phyloP scores from a whole-genome alignment of 2,329 filamentous ascomycete genomes.

The Neonectria ditissima region DNA sequence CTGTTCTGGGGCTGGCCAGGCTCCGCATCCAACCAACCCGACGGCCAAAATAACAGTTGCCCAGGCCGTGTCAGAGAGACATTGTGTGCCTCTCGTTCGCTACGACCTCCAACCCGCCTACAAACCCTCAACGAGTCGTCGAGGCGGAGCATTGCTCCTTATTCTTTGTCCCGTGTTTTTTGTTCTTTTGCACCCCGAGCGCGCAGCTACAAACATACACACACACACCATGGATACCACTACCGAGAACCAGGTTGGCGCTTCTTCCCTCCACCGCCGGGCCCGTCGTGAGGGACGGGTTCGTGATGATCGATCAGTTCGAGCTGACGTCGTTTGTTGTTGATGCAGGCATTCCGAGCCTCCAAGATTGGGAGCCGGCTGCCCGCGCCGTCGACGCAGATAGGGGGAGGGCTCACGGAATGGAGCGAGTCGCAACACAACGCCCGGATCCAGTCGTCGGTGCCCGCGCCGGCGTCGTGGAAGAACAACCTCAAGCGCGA shows the following conservation, averaged over 20 bases:
- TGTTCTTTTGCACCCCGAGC: conserved; percentile 41
- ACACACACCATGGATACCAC: conserved; percentile 47
- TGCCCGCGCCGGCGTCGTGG: conserved; percentile 53
- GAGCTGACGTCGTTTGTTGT: conserved; percentile 14
- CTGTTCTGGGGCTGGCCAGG: conserved; percentile 36
- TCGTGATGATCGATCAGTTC: background rate
- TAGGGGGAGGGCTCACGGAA: conserved; percentile 60
- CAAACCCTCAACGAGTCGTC: conserved; percentile 31
- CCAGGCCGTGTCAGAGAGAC: conserved; percentile 23
- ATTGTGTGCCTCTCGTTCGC: conserved; percentile 14
- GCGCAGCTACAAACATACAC: conserved; percentile 34
- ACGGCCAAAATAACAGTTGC: conserved; percentile 43
- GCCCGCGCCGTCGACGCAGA: conserved; percentile 45
- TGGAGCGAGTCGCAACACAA: conserved; percentile 73
- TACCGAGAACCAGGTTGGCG: conserved; percentile 47
- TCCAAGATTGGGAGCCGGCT: conserved; percentile 49
- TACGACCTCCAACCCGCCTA: conserved; percentile 40
- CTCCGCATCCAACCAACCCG: conserved; percentile 37
- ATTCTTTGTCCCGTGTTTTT: conserved; percentile 49
- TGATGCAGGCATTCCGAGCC: conserved; percentile 43
- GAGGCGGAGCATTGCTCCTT: conserved; percentile 53
- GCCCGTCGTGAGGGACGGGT: conserved; percentile 1
- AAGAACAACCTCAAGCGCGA: conserved; percentile 65
- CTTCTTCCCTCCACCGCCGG: background rate
- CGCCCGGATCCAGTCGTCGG: conserved; percentile 59